Conservation (phyloP, 345 rosid genomes). For the Gossypium longicalyx region DNA sequence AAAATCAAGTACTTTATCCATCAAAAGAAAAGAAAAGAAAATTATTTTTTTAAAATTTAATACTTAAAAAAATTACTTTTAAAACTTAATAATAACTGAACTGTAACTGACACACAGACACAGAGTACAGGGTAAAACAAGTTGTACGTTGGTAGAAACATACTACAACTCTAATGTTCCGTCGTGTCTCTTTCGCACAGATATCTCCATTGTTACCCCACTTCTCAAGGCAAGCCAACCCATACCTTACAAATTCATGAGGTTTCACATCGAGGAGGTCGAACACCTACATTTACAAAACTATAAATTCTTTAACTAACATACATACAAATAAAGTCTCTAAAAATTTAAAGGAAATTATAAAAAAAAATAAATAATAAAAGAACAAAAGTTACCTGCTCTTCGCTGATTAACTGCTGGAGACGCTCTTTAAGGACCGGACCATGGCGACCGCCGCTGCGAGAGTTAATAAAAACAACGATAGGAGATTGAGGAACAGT, state of each 20-base stretch:
- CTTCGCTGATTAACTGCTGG: conserved; percentile 64
- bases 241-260: conserved; percentile 64
- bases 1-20: background rate
- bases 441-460: conserved; percentile 86
- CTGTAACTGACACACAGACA: background rate
- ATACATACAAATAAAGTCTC: background rate
- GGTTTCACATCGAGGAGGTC: conserved; percentile 83
- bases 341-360: background rate
- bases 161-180: conserved; percentile 82
- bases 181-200: conserved; percentile 78
- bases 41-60: background rate
- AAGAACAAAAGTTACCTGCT: conserved; percentile 44
- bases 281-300: conserved; percentile 53
- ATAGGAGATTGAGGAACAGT: conserved; percentile 62
- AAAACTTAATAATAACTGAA: background rate
- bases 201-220: conserved; percentile 63
- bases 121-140: background rate
- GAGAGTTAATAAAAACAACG: conserved; percentile 73
- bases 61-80: background rate
- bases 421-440: conserved; percentile 65
- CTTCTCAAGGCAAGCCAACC: conserved; percentile 75
- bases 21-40: background rate
- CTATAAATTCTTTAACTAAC: background rate
- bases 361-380: background rate
- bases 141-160: conserved; percentile 15